These are phyloP conservation scores for Poterioochromonas sp. DNA, from an alignment of 352 stramenopile genomes.

Conservation along the genomic window DNA sequence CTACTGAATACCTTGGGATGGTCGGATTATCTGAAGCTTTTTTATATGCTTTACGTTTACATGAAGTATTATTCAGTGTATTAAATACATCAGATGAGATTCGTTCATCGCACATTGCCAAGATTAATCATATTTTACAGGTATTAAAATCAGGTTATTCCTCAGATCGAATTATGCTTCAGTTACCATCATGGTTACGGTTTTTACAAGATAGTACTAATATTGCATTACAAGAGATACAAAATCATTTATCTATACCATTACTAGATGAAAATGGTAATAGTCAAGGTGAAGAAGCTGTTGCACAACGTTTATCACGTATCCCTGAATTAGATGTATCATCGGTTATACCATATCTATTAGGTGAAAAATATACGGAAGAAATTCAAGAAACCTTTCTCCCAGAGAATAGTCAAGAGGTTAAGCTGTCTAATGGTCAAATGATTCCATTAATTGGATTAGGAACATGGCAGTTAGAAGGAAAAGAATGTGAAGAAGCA, in stretches of 20 bases:
- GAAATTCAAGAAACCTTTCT: neutral
- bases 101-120: neutral
- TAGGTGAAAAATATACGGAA: neutral
- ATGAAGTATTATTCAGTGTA: neutral
- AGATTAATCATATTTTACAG: neutral
- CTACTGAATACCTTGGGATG: slow-evolving; percentile 1
- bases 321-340: neutral
- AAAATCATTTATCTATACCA: too few species aligned
- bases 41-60: slow-evolving; percentile 4
- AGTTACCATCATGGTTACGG: neutral
- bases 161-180: neutral
- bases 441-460: neutral
- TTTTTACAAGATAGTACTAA: neutral
- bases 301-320: neutral
- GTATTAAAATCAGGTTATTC: neutral
- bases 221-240: neutral
- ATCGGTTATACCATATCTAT: too few species aligned
- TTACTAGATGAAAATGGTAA: too few species aligned
- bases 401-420: neutral
- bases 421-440: neutral
- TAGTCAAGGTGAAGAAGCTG: neutral
- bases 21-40: neutral
- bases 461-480: slow-evolving; percentile 23
- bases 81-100: neutral
- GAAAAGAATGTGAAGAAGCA: slow-evolving; percentile 14